Conservation (phyloP, 371 early-diverging fungal species). For the Mucor mucedo region DNA sequence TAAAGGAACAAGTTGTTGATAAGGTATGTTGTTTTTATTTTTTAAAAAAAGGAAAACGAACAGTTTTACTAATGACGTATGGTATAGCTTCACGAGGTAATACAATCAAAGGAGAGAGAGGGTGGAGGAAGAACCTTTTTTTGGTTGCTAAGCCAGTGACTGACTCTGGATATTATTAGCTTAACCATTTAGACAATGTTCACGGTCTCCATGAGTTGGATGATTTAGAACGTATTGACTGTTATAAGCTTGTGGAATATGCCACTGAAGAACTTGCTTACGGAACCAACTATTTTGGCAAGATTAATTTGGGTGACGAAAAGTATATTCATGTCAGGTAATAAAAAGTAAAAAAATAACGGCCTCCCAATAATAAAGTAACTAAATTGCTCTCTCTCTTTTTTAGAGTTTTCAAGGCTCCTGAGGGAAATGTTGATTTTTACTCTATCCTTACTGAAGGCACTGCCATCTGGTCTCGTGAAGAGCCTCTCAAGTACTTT, state of each 20-base stretch:
- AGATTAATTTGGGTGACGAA: slow-evolving; percentile 54
- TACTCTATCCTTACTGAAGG: slow-evolving; percentile 56
- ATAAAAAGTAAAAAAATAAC: background rate
- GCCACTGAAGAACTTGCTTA: slow-evolving; percentile 59
- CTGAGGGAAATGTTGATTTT: slow-evolving; percentile 40
- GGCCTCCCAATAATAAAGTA: background rate
- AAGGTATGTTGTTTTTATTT: slow-evolving; percentile 29
- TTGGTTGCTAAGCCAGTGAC: background rate
- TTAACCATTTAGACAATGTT: slow-evolving; percentile 50
- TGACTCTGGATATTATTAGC: slow-evolving; percentile 8
- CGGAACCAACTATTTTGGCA: slow-evolving; percentile 61
- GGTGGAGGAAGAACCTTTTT: background rate
- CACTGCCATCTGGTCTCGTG: slow-evolving; percentile 58
- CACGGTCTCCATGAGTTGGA: slow-evolving; percentile 57
- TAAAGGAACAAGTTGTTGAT: slow-evolving; percentile 44
- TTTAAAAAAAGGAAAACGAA: background rate
- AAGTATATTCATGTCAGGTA: slow-evolving; percentile 59
- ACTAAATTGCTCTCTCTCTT: background rate
- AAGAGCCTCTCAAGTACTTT: slow-evolving; percentile 59
- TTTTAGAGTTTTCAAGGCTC: slow-evolving; percentile 52
- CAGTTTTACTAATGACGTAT: background rate
- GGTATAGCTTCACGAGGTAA: slow-evolving; percentile 37
- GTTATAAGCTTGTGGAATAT: slow-evolving; percentile 51
- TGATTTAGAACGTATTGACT: slow-evolving; percentile 50
- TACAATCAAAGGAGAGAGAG: too few species aligned